Percentiles rank a stretch among this genome's conserved stretches.
These are phyloP conservation scores for Saturnispora kantuleensis DNA, from an alignment of 805 yeast species.

Conservation along the genomic window DNA sequence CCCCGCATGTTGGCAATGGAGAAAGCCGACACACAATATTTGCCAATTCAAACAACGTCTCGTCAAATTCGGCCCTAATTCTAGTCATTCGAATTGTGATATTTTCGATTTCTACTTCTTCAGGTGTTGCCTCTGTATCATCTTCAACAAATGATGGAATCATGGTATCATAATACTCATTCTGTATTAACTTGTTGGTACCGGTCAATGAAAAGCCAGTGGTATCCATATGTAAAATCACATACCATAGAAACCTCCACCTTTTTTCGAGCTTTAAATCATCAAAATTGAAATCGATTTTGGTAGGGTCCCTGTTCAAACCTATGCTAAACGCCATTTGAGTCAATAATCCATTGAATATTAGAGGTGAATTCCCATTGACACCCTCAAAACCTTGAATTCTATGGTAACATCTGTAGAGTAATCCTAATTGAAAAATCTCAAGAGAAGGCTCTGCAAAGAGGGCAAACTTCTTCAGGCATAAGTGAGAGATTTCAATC, in stretches of 20 bases:
- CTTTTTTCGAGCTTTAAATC: slow-evolving; percentile 3
- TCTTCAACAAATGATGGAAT: slow-evolving; percentile 32
- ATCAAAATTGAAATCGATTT: slow-evolving; percentile 3
- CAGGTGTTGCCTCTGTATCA: slow-evolving; percentile 23
- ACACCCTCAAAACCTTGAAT: slow-evolving; percentile 42
- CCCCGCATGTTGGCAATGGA: slow-evolving; percentile 29
- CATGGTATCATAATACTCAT: slow-evolving; percentile 41
- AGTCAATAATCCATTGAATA: slow-evolving; percentile 43
- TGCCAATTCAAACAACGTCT: slow-evolving; percentile 27
- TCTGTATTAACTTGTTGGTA: slow-evolving; percentile 32
- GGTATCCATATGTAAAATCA: slow-evolving; percentile 35
- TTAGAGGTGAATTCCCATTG: slow-evolving; percentile 50
- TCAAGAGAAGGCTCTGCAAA: slow-evolving; percentile 37
- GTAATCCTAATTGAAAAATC: slow-evolving; percentile 43
- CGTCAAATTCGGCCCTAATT: slow-evolving; percentile 24
- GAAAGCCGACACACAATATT: slow-evolving; percentile 32
- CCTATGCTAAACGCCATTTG: slow-evolving; percentile 65
- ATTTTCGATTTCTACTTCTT: slow-evolving; percentile 33
- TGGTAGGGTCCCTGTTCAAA: slow-evolving; percentile 56
- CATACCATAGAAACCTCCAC: slow-evolving; percentile 51
- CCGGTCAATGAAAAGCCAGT: slow-evolving; percentile 39
- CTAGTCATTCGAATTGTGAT: slow-evolving; percentile 27
- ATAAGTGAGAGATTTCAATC: slow-evolving; percentile 40
- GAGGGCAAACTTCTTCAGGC: slow-evolving; percentile 45
- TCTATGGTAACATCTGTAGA: slow-evolving; percentile 39